Evolutionary conservation across 306 rosid species (phyloP), one percentile per base, ranked within the genome.

Genomic region (Rosa chinensis): DNA sequence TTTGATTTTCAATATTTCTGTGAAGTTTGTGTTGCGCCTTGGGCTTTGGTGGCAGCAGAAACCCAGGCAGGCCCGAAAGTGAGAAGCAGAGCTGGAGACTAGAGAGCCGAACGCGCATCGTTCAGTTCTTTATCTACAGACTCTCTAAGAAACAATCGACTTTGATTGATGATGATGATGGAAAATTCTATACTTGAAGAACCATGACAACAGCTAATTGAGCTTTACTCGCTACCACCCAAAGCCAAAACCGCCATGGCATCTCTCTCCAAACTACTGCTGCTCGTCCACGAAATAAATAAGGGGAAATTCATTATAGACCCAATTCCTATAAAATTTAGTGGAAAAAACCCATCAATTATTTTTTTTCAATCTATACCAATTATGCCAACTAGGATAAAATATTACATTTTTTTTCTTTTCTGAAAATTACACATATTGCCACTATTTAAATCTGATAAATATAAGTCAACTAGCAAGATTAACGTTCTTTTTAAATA

Each of bases 161-260:
- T 66, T 25, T 66, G 71, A 66, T 14, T 63, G 69, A 32, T 11
- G 39, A 61, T 6, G 78, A 21, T 18, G 70, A 75, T 61, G 71
- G 59, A 1, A 1, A 44, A 45, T 61, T 47, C 58, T 23, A 10
- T 21, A 12, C 47, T 76, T 44, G 18, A 40, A 42, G 3, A 25
- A 14, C 18, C 59, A 55, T 58, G 77, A 1, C 39, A 35, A 42
- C 72, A 18, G 20, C 72, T 5, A 67, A 37, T 14, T 32, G 44
- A 37, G 63, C 63, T 56, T 25, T 9, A 64, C 8, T 0, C 11
- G 7, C 70, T 32, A 37, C 40, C 0, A 64, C 67, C 53, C 63
- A 44, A 40, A 43, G 2, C 47, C 48, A 5, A 61, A 53, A n/a
- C 39, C 66, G 59, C 82, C 85, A 89, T 92, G 97, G 85, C 93